Percentiles rank a stretch among this genome's conserved stretches.
Evolutionary conservation across 345 rosid species (phyloP).

Genomic region (Syzygium jambos): DNA sequence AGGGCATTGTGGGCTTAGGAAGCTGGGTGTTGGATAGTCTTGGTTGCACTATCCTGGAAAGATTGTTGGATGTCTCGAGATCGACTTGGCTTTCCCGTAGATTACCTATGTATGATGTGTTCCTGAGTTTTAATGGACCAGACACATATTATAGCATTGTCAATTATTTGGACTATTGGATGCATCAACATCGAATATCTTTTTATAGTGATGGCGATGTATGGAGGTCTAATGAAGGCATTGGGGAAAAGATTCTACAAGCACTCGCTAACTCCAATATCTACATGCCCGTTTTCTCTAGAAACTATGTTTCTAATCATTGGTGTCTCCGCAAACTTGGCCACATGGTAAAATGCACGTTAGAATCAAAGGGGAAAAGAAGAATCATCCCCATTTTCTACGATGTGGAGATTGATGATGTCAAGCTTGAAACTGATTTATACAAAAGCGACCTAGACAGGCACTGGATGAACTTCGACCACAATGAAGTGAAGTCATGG

Average conservation of each 20-base stretch:
- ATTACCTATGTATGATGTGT: neutral
- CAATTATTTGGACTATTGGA: neutral
- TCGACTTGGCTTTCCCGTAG: neutral
- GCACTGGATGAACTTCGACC: neutral
- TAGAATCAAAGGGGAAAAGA: neutral
- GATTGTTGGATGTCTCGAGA: neutral
- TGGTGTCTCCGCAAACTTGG: neutral
- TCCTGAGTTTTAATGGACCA: constrained; percentile 1
- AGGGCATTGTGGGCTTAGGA: neutral
- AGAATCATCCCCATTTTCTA: constrained; percentile 1
- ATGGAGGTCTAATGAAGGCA: neutral
- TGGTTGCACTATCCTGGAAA: neutral
- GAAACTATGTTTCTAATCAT: neutral
- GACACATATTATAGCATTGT: neutral
- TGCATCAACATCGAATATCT: neutral
- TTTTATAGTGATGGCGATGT: neutral
- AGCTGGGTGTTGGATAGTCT: neutral
- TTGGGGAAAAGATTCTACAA: neutral
- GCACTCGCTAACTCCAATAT: neutral
- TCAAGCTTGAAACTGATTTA: too few species aligned
- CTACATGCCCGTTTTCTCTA: neutral
- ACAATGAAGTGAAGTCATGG: neutral
- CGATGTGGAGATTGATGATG: too few species aligned
- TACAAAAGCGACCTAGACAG: too few species aligned
- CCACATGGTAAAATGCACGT: neutral